Conservation (phyloP, 139 green algal species). For the Chlamydomonas schloesseri region DNA sequence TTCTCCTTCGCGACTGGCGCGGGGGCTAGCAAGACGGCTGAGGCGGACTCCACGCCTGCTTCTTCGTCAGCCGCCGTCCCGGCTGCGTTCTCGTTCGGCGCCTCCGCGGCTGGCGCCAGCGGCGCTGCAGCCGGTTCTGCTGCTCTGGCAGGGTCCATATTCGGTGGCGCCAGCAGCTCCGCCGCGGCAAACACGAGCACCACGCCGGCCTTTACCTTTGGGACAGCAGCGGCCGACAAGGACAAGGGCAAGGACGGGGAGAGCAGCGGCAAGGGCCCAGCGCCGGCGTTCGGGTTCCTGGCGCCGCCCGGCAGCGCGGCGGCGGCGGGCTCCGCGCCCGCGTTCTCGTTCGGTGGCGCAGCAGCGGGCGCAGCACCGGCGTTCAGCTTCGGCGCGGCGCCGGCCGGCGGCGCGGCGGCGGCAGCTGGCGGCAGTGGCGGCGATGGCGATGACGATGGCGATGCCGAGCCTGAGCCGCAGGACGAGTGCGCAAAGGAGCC, state of each 20-base stretch:
- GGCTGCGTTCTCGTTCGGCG: background rate
- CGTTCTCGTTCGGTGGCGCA: background rate
- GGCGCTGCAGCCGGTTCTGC: background rate
- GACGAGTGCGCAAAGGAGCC: slow-evolving; percentile 45
- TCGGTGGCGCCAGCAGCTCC: background rate
- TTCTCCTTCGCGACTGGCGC: no score
- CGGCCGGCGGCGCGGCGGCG: background rate
- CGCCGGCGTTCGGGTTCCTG: slow-evolving; percentile 17
- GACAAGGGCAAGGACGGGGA: background rate
- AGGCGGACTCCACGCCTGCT: no score
- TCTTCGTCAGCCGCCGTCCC: background rate
- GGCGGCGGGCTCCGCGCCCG: background rate
- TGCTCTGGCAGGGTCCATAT: slow-evolving; percentile 2
- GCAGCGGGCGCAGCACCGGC: background rate
- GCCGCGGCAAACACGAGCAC: background rate
- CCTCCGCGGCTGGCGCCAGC: background rate
- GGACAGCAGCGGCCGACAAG: background rate
- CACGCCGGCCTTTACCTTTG: slow-evolving; percentile 1
- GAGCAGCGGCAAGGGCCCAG: background rate
- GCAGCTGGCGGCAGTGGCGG: background rate
- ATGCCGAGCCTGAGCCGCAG: slow-evolving; percentile 20
- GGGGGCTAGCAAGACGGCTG: no score
- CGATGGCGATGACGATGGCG: background rate
- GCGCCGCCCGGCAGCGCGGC: background rate
- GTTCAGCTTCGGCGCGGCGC: background rate